These are phyloP conservation scores for Sphaceloma murrayae DNA, from an alignment of 2,329 filamentous ascomycete species.

Conservation along the genomic window DNA sequence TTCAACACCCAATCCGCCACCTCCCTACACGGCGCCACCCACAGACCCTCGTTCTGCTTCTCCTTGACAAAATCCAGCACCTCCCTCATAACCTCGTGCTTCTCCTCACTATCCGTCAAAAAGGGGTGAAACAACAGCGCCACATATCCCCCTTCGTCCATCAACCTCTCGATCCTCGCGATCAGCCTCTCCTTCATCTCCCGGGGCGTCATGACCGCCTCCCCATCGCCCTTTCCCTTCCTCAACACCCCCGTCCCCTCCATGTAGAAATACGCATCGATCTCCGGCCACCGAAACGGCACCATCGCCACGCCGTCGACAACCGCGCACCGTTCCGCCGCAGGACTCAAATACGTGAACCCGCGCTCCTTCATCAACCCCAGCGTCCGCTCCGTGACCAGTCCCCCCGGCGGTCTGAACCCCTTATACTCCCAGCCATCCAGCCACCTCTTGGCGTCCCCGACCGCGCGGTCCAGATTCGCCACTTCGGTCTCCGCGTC, in stretches of 20 bases:
- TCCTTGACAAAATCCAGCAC: slow-evolving; percentile 24
- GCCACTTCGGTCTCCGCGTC: slow-evolving; percentile 20
- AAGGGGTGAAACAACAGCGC: slow-evolving; percentile 29
- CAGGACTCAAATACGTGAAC: slow-evolving; percentile 28
- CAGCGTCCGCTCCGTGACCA: slow-evolving; percentile 26
- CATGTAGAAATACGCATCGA: slow-evolving; percentile 31
- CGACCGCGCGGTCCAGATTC: slow-evolving; percentile 26
- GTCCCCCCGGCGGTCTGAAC: slow-evolving; percentile 28
- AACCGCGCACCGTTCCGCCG: slow-evolving; percentile 25
- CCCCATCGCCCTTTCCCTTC: slow-evolving; percentile 23
- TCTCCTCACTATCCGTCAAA: slow-evolving; percentile 22
- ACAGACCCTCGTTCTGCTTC: slow-evolving; percentile 24
- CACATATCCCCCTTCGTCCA: slow-evolving; percentile 24
- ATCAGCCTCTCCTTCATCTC: slow-evolving; percentile 22
- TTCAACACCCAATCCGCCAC: slow-evolving; percentile 24
- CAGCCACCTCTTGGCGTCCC: slow-evolving; percentile 20
- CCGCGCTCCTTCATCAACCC: slow-evolving; percentile 25
- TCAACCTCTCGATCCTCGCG: slow-evolving; percentile 25
- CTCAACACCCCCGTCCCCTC: slow-evolving; percentile 24
- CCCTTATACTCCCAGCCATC: slow-evolving; percentile 24
- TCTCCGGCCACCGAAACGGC: slow-evolving; percentile 24
- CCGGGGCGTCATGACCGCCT: slow-evolving; percentile 20
- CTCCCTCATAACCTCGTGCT: slow-evolving; percentile 24
- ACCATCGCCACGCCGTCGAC: slow-evolving; percentile 20
- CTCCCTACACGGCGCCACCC: slow-evolving; percentile 26